A percentile compares a stretch with the other conserved stretches of the same genome.
These are phyloP conservation scores for Claviceps sorghi DNA, from an alignment of 2,329 filamentous ascomycete genomes.

Conservation along the genomic window DNA sequence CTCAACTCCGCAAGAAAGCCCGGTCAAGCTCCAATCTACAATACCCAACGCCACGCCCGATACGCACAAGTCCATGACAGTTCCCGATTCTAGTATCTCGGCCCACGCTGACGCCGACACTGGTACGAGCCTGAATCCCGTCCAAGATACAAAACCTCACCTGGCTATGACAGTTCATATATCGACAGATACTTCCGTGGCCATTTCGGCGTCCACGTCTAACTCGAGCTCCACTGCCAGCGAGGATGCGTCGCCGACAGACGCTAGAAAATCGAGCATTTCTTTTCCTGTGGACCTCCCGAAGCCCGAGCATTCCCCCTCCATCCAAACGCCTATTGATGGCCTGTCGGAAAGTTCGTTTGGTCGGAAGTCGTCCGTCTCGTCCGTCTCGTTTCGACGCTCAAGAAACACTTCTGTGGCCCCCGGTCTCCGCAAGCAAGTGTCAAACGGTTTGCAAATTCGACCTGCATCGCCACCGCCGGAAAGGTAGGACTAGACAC, in stretches of 20 bases:
- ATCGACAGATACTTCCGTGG: neutral
- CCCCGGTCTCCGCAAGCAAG: neutral
- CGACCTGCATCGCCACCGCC: slow-evolving; percentile 5
- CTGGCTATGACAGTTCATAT: neutral
- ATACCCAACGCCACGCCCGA: neutral
- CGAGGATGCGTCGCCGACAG: slow-evolving; percentile 13
- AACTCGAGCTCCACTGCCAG: slow-evolving; percentile 13
- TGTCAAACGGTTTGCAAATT: neutral
- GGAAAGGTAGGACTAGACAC: slow-evolving; percentile 2
- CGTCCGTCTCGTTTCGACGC: slow-evolving; percentile 3
- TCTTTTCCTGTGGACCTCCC: slow-evolving; percentile 21
- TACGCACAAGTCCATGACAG: no score
- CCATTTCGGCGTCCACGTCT: neutral
- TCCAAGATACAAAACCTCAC: neutral
- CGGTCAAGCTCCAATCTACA: neutral
- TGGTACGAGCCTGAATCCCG: neutral
- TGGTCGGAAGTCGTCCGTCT: slow-evolving; percentile 5
- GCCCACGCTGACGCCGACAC: neutral
- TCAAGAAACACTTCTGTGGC: slow-evolving; percentile 3
- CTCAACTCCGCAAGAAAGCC: neutral
- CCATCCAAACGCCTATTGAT: slow-evolving; percentile 2
- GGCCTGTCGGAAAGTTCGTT: slow-evolving; percentile 5
- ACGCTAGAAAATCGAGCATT: slow-evolving; percentile 19
- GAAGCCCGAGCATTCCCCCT: slow-evolving; percentile 10
- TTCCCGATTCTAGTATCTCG: neutral